Conservation (phyloP, 2,329 filamentous ascomycete genomes). For the Penicillium sp. region DNA sequence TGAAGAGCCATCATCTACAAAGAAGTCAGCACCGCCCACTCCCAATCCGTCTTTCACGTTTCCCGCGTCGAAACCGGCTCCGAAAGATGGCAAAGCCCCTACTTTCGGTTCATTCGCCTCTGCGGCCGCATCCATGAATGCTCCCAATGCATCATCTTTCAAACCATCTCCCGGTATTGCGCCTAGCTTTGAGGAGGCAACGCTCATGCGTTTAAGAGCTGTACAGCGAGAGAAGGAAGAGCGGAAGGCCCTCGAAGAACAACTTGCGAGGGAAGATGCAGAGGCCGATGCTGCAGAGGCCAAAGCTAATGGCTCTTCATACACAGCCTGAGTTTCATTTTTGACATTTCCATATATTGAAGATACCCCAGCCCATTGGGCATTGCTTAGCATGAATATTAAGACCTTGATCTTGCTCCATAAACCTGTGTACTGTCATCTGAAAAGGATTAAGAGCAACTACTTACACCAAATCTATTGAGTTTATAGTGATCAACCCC, state of each 20-base stretch:
- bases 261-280: constrained; percentile 51
- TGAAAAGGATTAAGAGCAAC: no score
- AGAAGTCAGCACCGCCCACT: constrained; percentile 12
- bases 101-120: constrained; percentile 44
- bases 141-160: constrained; percentile 28
- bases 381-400: constrained; percentile 3
- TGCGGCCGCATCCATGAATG: constrained; percentile 28
- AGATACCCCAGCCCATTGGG: constrained; percentile 25
- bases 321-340: neutral
- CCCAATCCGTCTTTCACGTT: constrained; percentile 34
- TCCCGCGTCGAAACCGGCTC: constrained; percentile 30
- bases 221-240: constrained; percentile 56
- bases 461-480: no score
- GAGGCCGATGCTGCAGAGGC: constrained; percentile 34
- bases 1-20: constrained; percentile 20
- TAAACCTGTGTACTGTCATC: neutral
- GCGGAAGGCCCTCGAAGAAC: constrained; percentile 52
- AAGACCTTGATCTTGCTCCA: neutral
- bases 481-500: no score
- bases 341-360: constrained; percentile 4
- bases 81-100: constrained; percentile 34
- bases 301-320: constrained; percentile 8
- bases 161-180: constrained; percentile 26
- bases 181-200: constrained; percentile 47
- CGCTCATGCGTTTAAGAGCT: constrained; percentile 57